Evolutionary conservation across 1,139 yeast species (phyloP), one percentile per base, ranked within the genome.

Genomic region (Chernovozyma sophiae-reginae): DNA sequence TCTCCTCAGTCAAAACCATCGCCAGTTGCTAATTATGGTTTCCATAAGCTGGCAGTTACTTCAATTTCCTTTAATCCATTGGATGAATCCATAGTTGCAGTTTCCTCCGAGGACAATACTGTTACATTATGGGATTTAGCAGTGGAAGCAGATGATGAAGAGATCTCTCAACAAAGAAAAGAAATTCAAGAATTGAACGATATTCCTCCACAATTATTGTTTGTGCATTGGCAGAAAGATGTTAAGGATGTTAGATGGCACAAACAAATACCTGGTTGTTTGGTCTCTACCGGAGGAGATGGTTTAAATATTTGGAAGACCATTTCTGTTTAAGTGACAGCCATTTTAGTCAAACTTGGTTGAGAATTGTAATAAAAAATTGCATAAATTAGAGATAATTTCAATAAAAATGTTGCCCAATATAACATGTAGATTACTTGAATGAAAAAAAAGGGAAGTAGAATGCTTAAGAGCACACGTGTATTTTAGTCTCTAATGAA

Each of bases 201-300:
- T 51, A 86, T 92, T 47, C 99, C 99, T 25, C 94, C 97, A 19
- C 99, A 92, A 62, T 74, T 94, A 53, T 72, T 92, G 58, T 92
- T 92, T 68, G 96, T 92, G 34, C 99, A 92, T 59, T 92, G 97
- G 97, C 98, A 94, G 68, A 81, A 82, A 52, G 94, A 90, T 54
- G 97, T 92, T 38, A 92, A 92, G 68, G 99, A 92, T 59, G 96
- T 90, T 31, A 86, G 95, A 64, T 92, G 98, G 97, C 97, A 92
- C 62, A 79, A 71, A 55, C 98, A 94, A 65, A 86, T 94, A 44
- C 98, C 98, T 4, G 98, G 98, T 33, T 83, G 95, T 51, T 72
- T 94, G 57, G 87, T 89, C 13, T 82, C 95, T 49, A 92, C 98
- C 3, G 97, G 98, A 47, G 84, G 94, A 31, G 97, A 90, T 52